Conservation (phyloP, 2,329 filamentous ascomycete genomes). For the Furcasterigmium furcatum region DNA sequence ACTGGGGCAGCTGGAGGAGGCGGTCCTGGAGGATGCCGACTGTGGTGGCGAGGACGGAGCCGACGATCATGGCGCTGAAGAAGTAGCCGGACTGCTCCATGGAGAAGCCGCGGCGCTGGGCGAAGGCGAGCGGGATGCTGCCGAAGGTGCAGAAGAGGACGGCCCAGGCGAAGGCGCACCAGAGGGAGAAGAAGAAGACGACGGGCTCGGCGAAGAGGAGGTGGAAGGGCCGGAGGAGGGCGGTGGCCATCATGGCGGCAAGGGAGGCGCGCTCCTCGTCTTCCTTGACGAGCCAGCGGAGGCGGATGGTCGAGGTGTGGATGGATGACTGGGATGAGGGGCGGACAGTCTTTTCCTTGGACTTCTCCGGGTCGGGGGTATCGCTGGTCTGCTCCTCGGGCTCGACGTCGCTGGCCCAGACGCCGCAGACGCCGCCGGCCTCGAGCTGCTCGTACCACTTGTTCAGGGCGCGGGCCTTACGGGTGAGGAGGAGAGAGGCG, state of each 20-base stretch:
- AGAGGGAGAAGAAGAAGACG: constrained; percentile 83
- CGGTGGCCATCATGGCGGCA: constrained; percentile 67
- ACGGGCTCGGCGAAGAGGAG: constrained; percentile 74
- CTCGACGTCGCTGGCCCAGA: constrained; percentile 28
- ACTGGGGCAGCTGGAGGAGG: constrained; percentile 47
- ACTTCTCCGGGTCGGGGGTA: constrained; percentile 2
- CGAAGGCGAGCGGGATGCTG: constrained; percentile 76
- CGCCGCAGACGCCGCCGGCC: constrained; percentile 51
- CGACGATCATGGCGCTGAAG: constrained; percentile 62
- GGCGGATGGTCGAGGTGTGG: constrained; percentile 39
- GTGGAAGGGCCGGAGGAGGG: constrained; percentile 74
- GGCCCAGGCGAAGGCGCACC: constrained; percentile 88
- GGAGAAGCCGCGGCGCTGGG: constrained; percentile 63
- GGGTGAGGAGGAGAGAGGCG: constrained; percentile 73
- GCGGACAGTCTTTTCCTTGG: not conserved
- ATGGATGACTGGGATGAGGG: not conserved
- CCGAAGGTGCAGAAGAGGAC: constrained; percentile 83
- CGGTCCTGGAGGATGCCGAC: constrained; percentile 71
- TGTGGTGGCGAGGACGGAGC: constrained; percentile 61
- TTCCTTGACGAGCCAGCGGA: constrained; percentile 76
- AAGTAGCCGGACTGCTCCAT: constrained; percentile 62
- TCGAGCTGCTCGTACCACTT: constrained; percentile 76
- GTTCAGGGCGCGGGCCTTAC: constrained; percentile 73
- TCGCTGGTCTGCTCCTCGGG: constrained; percentile 2
- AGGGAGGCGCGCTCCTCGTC: constrained; percentile 75